phyloP scores from a whole-genome alignment of 2,329 filamentous ascomycete species.

The Sarocladium oryzae region DNA sequence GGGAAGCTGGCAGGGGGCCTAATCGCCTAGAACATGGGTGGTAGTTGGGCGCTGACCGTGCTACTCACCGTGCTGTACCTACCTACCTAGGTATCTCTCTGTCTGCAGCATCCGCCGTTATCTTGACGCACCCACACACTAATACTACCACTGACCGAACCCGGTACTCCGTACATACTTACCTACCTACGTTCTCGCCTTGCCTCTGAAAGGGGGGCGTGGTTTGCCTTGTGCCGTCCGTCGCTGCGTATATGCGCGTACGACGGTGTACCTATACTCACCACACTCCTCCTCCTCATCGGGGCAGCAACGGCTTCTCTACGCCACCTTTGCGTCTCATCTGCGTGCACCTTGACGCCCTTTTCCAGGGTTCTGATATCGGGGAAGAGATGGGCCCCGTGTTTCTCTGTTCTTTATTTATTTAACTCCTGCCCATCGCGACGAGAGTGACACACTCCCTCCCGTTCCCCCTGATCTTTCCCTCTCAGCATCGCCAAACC shows the following conservation, averaged over 20 bases:
- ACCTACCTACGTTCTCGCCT: too few relatives aligned
- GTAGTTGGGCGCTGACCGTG: too few relatives aligned
- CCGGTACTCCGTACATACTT: too few relatives aligned
- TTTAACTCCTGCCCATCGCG: background rate
- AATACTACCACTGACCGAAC: too few relatives aligned
- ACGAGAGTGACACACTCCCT: background rate
- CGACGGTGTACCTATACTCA: background rate
- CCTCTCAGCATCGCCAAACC: background rate
- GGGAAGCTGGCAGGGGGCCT: background rate
- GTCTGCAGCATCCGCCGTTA: too few relatives aligned
- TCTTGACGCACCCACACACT: too few relatives aligned
- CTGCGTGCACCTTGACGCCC: background rate
- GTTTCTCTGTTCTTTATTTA: too few relatives aligned
- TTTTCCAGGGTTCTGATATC: background rate
- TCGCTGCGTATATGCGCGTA: too few relatives aligned
- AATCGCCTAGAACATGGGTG: too few relatives aligned
- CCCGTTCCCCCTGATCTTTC: background rate
- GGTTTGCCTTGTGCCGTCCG: background rate
- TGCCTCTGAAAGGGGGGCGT: background rate
- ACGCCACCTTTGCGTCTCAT: background rate
- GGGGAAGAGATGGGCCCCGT: background rate
- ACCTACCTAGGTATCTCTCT: too few relatives aligned
- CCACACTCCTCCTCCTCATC: background rate
- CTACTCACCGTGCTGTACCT: too few relatives aligned
- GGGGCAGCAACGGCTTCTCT: background rate